phyloP scores from a whole-genome alignment of 305 asterid species.

The Fraxinus velutina region DNA sequence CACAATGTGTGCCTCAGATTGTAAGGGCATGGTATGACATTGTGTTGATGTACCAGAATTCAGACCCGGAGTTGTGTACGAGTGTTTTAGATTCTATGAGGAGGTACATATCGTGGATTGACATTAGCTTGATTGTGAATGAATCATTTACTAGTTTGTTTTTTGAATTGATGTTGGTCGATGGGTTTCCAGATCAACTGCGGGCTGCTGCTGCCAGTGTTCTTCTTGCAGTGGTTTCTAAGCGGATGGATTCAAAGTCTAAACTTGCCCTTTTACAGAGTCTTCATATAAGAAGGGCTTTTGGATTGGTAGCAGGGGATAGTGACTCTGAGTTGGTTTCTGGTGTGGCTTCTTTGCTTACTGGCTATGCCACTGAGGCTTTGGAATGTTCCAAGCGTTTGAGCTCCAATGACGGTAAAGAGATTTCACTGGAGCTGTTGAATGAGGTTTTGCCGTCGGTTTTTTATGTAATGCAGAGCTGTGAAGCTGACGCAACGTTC shows the following conservation, averaged over 20 bases:
- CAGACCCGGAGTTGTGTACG: slow-evolving; percentile 42
- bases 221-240: slow-evolving; percentile 64
- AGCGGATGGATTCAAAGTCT: slow-evolving; percentile 74
- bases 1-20: slow-evolving; percentile 64
- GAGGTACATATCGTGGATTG: slow-evolving; percentile 82
- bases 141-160: slow-evolving; percentile 54
- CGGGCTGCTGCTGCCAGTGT: slow-evolving; percentile 76
- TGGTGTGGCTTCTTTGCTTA: slow-evolving; percentile 43
- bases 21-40: slow-evolving; percentile 54
- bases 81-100: slow-evolving; percentile 44
- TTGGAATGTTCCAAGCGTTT: slow-evolving; percentile 73
- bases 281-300: slow-evolving; percentile 48
- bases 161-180: slow-evolving; percentile 68
- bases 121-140: slow-evolving; percentile 55
- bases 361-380: slow-evolving; percentile 57
- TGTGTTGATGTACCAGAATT: slow-evolving; percentile 35
- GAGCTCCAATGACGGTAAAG: slow-evolving; percentile 45
- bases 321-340: slow-evolving; percentile 45
- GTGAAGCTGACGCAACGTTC: slow-evolving; percentile 61
- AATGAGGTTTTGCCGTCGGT: slow-evolving; percentile 62
- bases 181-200: slow-evolving; percentile 58
- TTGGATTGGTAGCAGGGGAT: slow-evolving; percentile 44
- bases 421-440: slow-evolving; percentile 40
- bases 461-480: slow-evolving; percentile 54
- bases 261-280: slow-evolving; percentile 64